Evolutionary conservation across 2,329 filamentous ascomycete genomes (phyloP).

Genomic region (Alternaria conjuncta): DNA sequence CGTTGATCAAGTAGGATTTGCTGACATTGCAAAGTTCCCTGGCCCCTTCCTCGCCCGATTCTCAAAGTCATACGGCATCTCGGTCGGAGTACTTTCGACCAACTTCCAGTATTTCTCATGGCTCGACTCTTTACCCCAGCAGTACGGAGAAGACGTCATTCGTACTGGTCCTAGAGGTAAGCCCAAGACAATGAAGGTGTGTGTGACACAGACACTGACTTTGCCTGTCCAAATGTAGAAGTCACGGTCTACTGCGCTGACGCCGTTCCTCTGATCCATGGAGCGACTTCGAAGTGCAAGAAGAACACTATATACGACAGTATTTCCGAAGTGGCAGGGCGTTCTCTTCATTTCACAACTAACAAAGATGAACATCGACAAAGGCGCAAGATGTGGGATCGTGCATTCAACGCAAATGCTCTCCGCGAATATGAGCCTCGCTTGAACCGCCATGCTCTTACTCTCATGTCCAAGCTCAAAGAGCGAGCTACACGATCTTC

Average conservation of each 20-base stretch:
- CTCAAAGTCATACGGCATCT: constrained; percentile 49
- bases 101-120: constrained; percentile 35
- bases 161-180: constrained; percentile 39
- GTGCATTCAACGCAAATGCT: constrained; percentile 41
- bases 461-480: constrained; percentile 34
- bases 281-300: constrained; percentile 35
- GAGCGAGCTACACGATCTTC: constrained; percentile 22
- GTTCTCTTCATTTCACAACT: constrained; percentile 38
- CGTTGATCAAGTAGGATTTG: neutral
- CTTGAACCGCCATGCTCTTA: constrained; percentile 36
- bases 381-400: constrained; percentile 43
- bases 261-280: constrained; percentile 38
- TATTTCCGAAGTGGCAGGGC: constrained; percentile 20
- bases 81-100: constrained; percentile 21
- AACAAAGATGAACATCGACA: constrained; percentile 38
- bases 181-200: neutral
- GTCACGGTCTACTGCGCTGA: constrained; percentile 38
- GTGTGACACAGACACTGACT: neutral
- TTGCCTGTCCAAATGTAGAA: constrained; percentile 15
- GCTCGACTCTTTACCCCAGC: constrained; percentile 29
- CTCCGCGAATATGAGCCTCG: constrained; percentile 47
- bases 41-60: constrained; percentile 48
- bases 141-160: constrained; percentile 42
- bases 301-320: constrained; percentile 40
- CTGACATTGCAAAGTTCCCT: constrained; percentile 32